phyloP scores from a whole-genome alignment of 257 asterid genomes.

The Penstemon barbatus region DNA sequence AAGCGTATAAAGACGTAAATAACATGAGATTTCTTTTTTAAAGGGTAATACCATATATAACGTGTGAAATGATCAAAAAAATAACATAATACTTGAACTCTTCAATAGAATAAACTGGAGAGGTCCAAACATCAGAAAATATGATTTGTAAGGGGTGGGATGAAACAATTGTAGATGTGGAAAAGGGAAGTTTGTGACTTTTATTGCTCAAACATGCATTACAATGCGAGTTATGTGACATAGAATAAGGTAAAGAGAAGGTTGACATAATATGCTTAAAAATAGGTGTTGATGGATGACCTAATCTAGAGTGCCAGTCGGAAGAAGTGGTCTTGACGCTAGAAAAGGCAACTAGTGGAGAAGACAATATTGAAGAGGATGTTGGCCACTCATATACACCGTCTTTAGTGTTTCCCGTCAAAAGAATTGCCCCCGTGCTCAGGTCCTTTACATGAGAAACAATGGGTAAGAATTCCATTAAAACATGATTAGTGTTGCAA shows the following conservation, averaged over 20 bases:
- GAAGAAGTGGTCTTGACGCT: too few relatives aligned
- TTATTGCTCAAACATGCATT: too few relatives aligned
- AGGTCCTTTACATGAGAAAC: background rate
- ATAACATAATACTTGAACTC: constrained; percentile 14
- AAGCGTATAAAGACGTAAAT: background rate
- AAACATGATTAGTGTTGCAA: background rate
- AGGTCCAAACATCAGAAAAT: too few relatives aligned
- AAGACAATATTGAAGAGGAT: background rate
- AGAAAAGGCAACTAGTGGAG: background rate
- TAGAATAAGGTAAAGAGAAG: too few relatives aligned
- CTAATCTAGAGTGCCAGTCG: too few relatives aligned
- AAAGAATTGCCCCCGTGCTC: background rate
- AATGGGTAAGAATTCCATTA: background rate
- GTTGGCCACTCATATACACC: background rate
- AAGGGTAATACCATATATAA: constrained; percentile 1
- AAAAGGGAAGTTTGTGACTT: too few relatives aligned
- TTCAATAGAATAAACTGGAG: constrained; percentile 4
- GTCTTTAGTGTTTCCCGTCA: background rate
- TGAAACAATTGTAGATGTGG: too few relatives aligned
- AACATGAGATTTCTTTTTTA: constrained; percentile 4
- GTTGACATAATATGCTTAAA: too few relatives aligned
- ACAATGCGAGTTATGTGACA: too few relatives aligned
- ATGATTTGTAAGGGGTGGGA: too few relatives aligned
- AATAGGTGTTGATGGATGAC: too few relatives aligned
- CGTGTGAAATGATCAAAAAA: constrained; percentile 14